Conservation (phyloP, 208 protist species). For the Crithidia brevicula region DNA sequence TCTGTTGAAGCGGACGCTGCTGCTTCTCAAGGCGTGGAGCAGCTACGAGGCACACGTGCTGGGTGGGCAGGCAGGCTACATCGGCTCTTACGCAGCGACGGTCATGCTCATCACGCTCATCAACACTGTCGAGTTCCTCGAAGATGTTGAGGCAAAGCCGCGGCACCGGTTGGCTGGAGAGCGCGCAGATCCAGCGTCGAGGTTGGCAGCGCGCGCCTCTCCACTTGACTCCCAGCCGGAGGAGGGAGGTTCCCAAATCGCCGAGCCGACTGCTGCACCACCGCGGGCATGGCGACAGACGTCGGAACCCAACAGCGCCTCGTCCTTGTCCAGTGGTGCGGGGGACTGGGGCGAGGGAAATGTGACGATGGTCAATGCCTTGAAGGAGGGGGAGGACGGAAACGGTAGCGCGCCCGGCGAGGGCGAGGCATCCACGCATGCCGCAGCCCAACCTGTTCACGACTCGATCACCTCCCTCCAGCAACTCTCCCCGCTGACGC, state of each 20-base stretch:
- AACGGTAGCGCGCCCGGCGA: not conserved
- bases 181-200: too few relatives aligned
- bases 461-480: slow-evolving; percentile 5
- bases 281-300: too few relatives aligned
- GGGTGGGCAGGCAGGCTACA: slow-evolving; percentile 86
- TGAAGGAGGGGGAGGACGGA: not conserved
- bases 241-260: too few relatives aligned
- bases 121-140: slow-evolving; percentile 88
- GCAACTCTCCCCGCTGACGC: slow-evolving; percentile 46
- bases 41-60: slow-evolving; percentile 92
- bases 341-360: too few relatives aligned
- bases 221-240: too few relatives aligned
- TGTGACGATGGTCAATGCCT: too few relatives aligned
- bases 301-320: too few relatives aligned
- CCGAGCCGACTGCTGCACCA: too few relatives aligned
- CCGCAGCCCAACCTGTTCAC: not conserved
- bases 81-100: slow-evolving; percentile 91
- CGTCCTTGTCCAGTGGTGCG: too few relatives aligned
- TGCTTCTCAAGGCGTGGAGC: slow-evolving; percentile 93
- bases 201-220: too few relatives aligned
- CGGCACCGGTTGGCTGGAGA: too few relatives aligned
- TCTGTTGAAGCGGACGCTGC: slow-evolving; percentile 89
- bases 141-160: slow-evolving; percentile 50
- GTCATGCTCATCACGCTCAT: slow-evolving; percentile 92
- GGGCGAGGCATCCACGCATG: not conserved